phyloP scores from a whole-genome alignment of 2,329 filamentous ascomycete genomes.

The Penicillium sp. region DNA sequence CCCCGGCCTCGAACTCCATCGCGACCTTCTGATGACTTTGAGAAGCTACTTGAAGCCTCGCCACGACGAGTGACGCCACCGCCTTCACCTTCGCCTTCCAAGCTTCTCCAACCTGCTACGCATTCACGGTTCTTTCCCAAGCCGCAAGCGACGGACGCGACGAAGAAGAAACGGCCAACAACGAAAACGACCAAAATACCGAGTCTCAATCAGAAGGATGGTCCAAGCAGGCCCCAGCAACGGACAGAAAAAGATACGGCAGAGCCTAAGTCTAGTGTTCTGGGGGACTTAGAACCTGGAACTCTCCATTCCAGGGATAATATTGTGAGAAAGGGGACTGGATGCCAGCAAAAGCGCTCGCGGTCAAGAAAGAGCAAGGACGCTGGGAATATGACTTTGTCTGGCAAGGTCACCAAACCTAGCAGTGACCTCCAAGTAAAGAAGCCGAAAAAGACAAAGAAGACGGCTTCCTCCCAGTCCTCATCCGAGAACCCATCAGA shows the following conservation, averaged over 20 bases:
- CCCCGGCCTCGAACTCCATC: constrained; percentile 33
- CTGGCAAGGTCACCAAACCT: constrained; percentile 38
- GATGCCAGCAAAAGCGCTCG: constrained; percentile 24
- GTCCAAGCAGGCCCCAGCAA: constrained; percentile 13
- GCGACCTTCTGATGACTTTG: constrained; percentile 20
- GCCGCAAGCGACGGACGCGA: constrained; percentile 6
- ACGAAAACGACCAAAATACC: constrained; percentile 11
- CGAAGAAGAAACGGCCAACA: constrained; percentile 12
- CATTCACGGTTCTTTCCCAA: constrained; percentile 29
- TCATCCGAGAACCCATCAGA: no score
- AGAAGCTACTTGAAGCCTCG: constrained; percentile 15
- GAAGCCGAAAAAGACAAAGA: constrained; percentile 11
- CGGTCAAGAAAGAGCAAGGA: constrained; percentile 27
- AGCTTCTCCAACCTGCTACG: constrained; percentile 23
- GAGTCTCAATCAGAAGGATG: constrained; percentile 7
- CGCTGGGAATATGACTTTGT: constrained; percentile 33
- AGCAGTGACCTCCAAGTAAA: constrained; percentile 14
- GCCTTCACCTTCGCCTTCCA: constrained; percentile 27
- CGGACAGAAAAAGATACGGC: neutral
- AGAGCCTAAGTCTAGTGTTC: no score
- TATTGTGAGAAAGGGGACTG: constrained; percentile 19
- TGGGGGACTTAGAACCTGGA: constrained; percentile 1
- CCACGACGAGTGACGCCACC: constrained; percentile 26
- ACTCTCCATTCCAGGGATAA: constrained; percentile 14
- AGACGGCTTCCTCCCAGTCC: constrained; percentile 9